A percentile compares a stretch with the other conserved stretches of the same genome.
Conservation (phyloP, 78 protist genomes). For the Tieghemostelium lacteum region DNA sequence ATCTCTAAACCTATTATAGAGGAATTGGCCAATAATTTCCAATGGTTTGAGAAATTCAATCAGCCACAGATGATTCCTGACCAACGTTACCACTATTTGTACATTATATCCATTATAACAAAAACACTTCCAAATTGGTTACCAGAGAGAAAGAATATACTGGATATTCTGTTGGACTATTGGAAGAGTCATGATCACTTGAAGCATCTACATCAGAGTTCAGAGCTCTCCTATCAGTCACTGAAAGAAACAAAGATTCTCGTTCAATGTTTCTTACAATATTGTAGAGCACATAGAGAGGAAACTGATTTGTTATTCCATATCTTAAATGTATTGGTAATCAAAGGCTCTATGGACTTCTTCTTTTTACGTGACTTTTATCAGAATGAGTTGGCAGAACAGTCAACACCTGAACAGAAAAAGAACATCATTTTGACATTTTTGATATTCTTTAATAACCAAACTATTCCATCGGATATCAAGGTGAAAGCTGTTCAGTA, state of each 20-base stretch:
- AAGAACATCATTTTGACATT: slow-evolving; percentile 26
- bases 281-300: slow-evolving; percentile 61
- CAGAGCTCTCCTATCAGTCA: slow-evolving; percentile 31
- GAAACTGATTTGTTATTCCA: slow-evolving; percentile 85
- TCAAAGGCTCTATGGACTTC: slow-evolving; percentile 76
- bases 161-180: slow-evolving; percentile 24
- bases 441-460: slow-evolving; percentile 46
- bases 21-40: slow-evolving; percentile 10
- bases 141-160: slow-evolving; percentile 3
- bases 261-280: slow-evolving; percentile 85
- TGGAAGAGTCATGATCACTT: not conserved
- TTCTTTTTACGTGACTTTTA: slow-evolving; percentile 82
- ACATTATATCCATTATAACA: slow-evolving; percentile 5
- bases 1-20: slow-evolving; percentile 47
- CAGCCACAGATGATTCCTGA: too few relatives aligned
- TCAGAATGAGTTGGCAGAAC: slow-evolving; percentile 59
- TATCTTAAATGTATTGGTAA: slow-evolving; percentile 79
- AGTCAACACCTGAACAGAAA: slow-evolving; percentile 49
- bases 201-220: not conserved
- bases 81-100: not conserved
- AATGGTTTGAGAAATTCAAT: not conserved
- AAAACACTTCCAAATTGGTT: slow-evolving; percentile 33
- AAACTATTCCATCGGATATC: slow-evolving; percentile 23
- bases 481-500: slow-evolving; percentile 89
- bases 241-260: slow-evolving; percentile 82